A percentile compares a stretch with the other conserved stretches of the same genome.
These are phyloP conservation scores for Sporisorium graminicola DNA, from an alignment of 1,284 basidiomycete genomes.

Conservation along the genomic window DNA sequence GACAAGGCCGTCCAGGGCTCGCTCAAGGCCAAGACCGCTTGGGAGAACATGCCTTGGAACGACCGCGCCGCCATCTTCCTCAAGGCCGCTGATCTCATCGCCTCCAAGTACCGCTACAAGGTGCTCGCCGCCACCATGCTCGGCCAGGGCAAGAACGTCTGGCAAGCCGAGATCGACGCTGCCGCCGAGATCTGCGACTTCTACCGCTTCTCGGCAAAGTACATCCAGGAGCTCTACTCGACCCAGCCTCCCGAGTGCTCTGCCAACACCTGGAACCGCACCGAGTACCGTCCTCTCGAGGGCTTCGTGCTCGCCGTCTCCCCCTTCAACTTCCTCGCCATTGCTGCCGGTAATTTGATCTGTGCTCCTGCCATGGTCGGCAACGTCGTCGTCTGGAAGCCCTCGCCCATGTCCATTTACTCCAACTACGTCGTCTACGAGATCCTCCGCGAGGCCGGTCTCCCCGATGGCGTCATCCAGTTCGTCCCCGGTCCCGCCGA, in stretches of 20 bases:
- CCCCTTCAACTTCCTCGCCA: constrained; percentile 88
- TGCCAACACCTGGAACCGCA: constrained; percentile 92
- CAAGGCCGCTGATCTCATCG: constrained; percentile 84
- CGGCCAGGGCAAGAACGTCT: constrained; percentile 98
- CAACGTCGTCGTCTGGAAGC: constrained; percentile 97
- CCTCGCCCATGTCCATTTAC: constrained; percentile 93
- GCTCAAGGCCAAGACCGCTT: constrained; percentile 84
- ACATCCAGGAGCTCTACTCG: constrained; percentile 91
- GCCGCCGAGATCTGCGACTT: constrained; percentile 96
- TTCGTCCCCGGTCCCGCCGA: constrained; percentile 79
- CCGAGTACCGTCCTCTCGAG: constrained; percentile 95
- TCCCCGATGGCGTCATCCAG: constrained; percentile 95
- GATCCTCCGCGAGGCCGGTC: constrained; percentile 91
- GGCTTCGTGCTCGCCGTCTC: constrained; percentile 97
- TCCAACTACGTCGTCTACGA: constrained; percentile 93
- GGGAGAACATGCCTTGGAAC: constrained; percentile 95
- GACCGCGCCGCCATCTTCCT: constrained; percentile 98
- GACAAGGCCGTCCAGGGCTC: constrained; percentile 87
- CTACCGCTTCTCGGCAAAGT: constrained; percentile 95
- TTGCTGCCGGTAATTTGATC: constrained; percentile 63
- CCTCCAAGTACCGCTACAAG: constrained; percentile 91
- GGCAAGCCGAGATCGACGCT: constrained; percentile 99
- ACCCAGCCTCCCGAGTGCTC: constrained; percentile 91
- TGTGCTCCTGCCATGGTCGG: constrained; percentile 89
- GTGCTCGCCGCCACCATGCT: constrained; percentile 97